phyloP scores from a whole-genome alignment of 345 rosid species.

The Cardamine chenopodiifolia region DNA sequence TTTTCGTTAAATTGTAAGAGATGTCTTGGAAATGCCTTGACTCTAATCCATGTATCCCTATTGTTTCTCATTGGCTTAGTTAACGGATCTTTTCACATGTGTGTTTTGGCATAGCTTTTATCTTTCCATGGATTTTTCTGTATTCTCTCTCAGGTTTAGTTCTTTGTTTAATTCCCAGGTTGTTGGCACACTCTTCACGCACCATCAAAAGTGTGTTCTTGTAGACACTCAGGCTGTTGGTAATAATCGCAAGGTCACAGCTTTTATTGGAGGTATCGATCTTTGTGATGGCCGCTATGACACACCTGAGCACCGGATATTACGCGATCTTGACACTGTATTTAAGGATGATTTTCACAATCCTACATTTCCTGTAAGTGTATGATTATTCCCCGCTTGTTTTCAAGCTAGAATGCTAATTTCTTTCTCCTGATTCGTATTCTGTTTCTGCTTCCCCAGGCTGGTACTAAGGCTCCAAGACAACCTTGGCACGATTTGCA shows the following conservation, averaged over 20 bases:
- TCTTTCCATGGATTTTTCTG: conserved; percentile 4
- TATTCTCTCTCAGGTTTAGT: conserved; percentile 1
- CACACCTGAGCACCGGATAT: conserved; percentile 84
- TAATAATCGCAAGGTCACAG: conserved; percentile 74
- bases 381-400: conserved; percentile 24
- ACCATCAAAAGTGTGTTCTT: conserved; percentile 90
- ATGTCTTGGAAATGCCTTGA: background rate
- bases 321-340: conserved; percentile 63
- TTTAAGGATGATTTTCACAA: conserved; percentile 85
- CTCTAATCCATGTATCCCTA: background rate
- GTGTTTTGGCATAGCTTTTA: background rate
- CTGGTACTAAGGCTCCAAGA: conserved; percentile 76
- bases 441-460: conserved; percentile 45
- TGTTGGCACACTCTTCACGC: conserved; percentile 89
- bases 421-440: conserved; percentile 4
- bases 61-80: conserved; percentile 16
- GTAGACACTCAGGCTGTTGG: conserved; percentile 87
- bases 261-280: conserved; percentile 93
- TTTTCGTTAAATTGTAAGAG: background rate
- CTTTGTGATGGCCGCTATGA: conserved; percentile 98
- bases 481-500: conserved; percentile 99
- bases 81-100: background rate
- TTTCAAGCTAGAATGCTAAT: conserved; percentile 12
- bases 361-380: conserved; percentile 85
- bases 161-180: conserved; percentile 51